Evolutionary conservation across 1,139 yeast genomes (phyloP), one percentile per base, ranked within the genome.

Genomic region (Meyerozyma athensensis): DNA sequence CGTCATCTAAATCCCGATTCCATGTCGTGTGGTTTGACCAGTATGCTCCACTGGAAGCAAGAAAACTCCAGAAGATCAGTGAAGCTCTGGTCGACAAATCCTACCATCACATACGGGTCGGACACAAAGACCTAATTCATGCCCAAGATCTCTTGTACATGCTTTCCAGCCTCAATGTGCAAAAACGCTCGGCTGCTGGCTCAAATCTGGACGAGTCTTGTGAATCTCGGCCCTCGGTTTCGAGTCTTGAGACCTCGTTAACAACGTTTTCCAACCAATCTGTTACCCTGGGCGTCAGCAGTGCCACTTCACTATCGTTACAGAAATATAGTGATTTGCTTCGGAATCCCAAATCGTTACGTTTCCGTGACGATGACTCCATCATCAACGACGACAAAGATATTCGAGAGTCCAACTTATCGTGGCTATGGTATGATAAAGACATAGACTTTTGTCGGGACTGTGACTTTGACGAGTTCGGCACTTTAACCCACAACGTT

Each of bases 351-450:
- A 49, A 42, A 30, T 34, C 34, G 12, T 39, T 45, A 4, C 39
- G 56, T 10, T 52, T 53, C 39, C 38, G 53, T 16, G 57, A 54
- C 17, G 52, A 46, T 14, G 54, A 47, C 10, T 50, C 53, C 23
- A 47, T 52, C 19, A 52, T 50, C 10, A 40, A 39, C n/a, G 36
- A 37, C 24, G 34, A 30, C 4, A 26, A 28, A 17, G 22, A 35
- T 8, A 23, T 13, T 8, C 16, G 21, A 18, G 8, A 14, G 9
- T 12, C 14, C 33, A 21, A 23, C 20, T 3, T 43, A 39, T 53
- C 63, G 9, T 68, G 74, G 74, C 52, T 68, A 5, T 58, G 66
- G 59, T 65, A 61, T 43, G 72, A 66, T 26, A 50, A 49, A 34
- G 72, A 66, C 41, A 53, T 51, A 30, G 56, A 58, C 30, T 51